Base-by-base conservation (phyloP, 2,329 filamentous ascomycete species). In the Alternaria gaisen region DNA sequence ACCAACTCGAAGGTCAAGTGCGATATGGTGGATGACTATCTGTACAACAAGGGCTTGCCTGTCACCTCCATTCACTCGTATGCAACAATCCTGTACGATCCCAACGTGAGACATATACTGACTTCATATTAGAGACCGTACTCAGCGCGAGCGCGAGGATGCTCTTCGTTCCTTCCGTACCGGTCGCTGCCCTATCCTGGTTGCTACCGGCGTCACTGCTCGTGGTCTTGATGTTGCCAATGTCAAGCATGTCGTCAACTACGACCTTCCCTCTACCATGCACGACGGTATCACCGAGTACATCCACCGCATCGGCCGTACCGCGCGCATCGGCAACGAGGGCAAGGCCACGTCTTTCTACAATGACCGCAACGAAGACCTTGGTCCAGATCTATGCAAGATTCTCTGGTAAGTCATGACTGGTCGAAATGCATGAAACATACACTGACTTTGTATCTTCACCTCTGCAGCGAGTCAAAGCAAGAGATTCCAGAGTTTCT, bases 231-330 rank as follows among this genome's bases (percentile, higher is more conserved):
- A 98, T 69, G 90, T 97, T 36, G 87, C 87, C 59, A 93, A 95
- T 66, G 90, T 98, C 6, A 88, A 90, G 82, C 93, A 97, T 66
- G 91, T 99, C 61, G 90, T 99, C 84, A 98, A 99, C 80, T 98
- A 89, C 70, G 94, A 98, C 63, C 83, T 98, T 2, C 94, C 94
- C 0, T 88, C 84, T 5, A 80, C 84, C 43, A 83, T 88, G 1
- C 86, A 94, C 69, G 93, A 93, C n/a, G 94, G 94, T 2, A 97
- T 97, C 57, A 89, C 92, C 50, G 95, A 98, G 77, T 99, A 98
- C 71, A 89, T 91, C 26, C 95, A 99, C 75, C 92, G 95, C 12
- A 98, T 98, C 75, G 95, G 95, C 64, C 94, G 95, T 62, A 99
- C 95, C 68, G 95, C 92, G 56, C 92, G 95, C 54, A 97, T 97